Base-by-base conservation (phyloP, 768 basidiomycete genomes). In the Amanita pseudoporphyria region DNA sequence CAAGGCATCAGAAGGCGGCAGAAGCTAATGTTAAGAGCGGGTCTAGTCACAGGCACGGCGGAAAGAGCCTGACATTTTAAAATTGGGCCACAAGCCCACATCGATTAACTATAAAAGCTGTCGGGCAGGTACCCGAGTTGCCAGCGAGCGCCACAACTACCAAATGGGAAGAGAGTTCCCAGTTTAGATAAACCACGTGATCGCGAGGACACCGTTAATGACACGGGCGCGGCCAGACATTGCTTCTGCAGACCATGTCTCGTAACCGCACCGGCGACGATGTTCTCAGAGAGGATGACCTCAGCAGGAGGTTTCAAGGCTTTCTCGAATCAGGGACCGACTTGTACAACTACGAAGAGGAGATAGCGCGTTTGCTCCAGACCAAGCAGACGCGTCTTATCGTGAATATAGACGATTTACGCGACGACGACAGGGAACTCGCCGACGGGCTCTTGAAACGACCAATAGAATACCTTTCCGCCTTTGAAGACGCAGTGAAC, bases 361-460 rank as follows among this genome's bases (percentile, higher is more conserved):
- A 87, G 51, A 84, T 95, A 55, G 73, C 77, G 39, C 78, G 81
- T 57, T 81, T 97, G 82, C 77, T 97, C 42, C 81, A 87, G 50
- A 73, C 75, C 16, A 84, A 87, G 59, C 81, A 84, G 61, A 84
- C 88, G 60, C 82, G 96, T 64, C 82, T 98, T 59, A 82, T 94
- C 58, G 81, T 99, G 64, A 98, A 96, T 66, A 77, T 98, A 58
- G 94, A 98, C 65, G 92, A 98, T 69, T 69, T 98, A 59, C 84
- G 95, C 68, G 90, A 91, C 67, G 89, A 90, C 65, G 81, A 88
- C 64, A 81, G 93, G 61, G 83, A 89, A 54, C 87, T 81, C 50
- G 84, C 89, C 5, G 84, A 92, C 57, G 91, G 93, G 0, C 73
- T 98, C 21, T 75, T 99, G 48, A 90, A 89, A 62, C 79, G 90